Conservation (phyloP, 2,329 filamentous ascomycete species). For the Gremmenia infestans region DNA sequence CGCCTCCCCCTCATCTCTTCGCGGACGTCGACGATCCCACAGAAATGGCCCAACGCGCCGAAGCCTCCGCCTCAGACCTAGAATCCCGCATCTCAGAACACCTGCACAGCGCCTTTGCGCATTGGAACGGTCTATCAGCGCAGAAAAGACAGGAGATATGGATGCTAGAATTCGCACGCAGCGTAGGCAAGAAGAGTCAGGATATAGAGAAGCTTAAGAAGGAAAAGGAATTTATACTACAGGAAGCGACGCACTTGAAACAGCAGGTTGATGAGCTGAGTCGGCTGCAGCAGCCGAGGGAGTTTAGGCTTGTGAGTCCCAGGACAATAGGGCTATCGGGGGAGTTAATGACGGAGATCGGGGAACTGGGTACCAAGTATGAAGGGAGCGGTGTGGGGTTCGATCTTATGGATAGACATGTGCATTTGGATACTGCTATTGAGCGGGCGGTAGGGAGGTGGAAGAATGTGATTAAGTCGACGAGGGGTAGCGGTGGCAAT, state of each 20-base stretch:
- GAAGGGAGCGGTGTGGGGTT: conserved; percentile 39
- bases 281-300: conserved; percentile 53
- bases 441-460: conserved; percentile 54
- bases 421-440: conserved; percentile 48
- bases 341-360: conserved; percentile 42
- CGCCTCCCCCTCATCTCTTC: conserved; percentile 35
- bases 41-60: conserved; percentile 31
- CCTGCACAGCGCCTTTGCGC: conserved; percentile 67
- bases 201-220: conserved; percentile 47
- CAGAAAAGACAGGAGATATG: conserved; percentile 56
- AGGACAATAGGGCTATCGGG: conserved; percentile 48
- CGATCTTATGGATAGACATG: conserved; percentile 45
- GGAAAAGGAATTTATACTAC: conserved; percentile 37
- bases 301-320: conserved; percentile 51
- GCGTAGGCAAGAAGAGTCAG: conserved; percentile 51
- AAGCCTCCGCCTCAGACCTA: conserved; percentile 40
- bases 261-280: conserved; percentile 55
- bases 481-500: neutral
- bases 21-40: conserved; percentile 29
- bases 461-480: conserved; percentile 51
- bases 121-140: conserved; percentile 64
- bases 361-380: conserved; percentile 41
- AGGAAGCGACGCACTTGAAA: conserved; percentile 54
- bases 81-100: conserved; percentile 70
- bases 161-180: conserved; percentile 57